A percentile compares a stretch with the other conserved stretches of the same genome.
Evolutionary conservation across 139 green algal genomes (phyloP).

Genomic region (Pleodorina starrii): DNA sequence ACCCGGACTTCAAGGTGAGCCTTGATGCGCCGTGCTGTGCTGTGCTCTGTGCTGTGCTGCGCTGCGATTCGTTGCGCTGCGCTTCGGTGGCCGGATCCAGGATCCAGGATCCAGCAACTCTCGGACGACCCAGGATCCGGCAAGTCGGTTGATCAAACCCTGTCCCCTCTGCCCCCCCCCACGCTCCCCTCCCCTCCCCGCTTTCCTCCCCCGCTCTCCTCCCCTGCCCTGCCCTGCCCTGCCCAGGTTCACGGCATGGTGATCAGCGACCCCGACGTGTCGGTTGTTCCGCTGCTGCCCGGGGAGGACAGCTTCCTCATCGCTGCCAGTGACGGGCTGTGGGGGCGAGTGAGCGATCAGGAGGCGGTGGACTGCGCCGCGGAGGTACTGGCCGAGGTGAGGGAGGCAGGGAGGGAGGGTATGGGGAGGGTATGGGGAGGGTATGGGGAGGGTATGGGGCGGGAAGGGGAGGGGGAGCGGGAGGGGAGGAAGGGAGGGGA

Average conservation of each 20-base stretch:
- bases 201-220: background rate
- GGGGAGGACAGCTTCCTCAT: slow-evolving; percentile 78
- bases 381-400: slow-evolving; percentile 31
- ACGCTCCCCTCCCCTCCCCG: background rate
- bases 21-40: too few species aligned
- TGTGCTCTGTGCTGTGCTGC: too few species aligned
- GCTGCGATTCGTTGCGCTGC: too few species aligned
- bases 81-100: too few species aligned
- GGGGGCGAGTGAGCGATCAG: slow-evolving; percentile 85
- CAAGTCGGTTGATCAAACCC: too few species aligned
- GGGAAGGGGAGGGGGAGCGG: background rate
- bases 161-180: background rate
- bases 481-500: background rate
- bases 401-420: background rate
- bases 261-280: slow-evolving; percentile 37
- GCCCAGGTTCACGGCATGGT: slow-evolving; percentile 1
- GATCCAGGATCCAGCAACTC: too few species aligned
- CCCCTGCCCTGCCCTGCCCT: background rate
- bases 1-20: slow-evolving; percentile 84
- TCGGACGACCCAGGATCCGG: too few species aligned
- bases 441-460: background rate
- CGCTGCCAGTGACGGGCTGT: slow-evolving; percentile 91
- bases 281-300: slow-evolving; percentile 20
- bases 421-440: background rate
- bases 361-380: slow-evolving; percentile 71